Base-by-base conservation (phyloP, 75 land plant genomes). In the Pseudotsuga menziesii region DNA sequence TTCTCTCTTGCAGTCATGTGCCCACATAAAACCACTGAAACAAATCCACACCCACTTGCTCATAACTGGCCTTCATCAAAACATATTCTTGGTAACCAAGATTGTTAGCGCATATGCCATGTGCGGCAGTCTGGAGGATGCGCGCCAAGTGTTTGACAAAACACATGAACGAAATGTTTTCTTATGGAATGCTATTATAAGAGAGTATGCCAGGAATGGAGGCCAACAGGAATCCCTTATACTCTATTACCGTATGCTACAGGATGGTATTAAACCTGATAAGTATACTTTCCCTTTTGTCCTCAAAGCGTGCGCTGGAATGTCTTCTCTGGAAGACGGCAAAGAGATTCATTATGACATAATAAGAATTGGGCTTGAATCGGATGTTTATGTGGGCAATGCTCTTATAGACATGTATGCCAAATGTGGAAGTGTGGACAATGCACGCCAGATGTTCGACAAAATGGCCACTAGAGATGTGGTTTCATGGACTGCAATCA, bases 401-500 rank as follows among this genome's bases (percentile, higher is more conserved):
- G 75, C 90, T 39, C 56, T 91, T n/a, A 83, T 91, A 7, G 84
- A 88, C 66, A 86, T 91, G 74, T 72, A 52, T 72, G 55, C 56
- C n/a, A 13, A 52, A 9, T n/a, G 44, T n/a, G 74, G 29, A 4
- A 72, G 72, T 6, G 76, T 86, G 52, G 72, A 77, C 8, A 32
- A 58, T 20, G 93, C 88, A 25, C 25, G 56, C 54, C 16, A 74
- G 1, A 3, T 88, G 85, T 91, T 91, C 70, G 83, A 29, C 3
- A 41, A 64, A 61, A 83, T 88, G 83, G 83, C 88, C 0, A 82
- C 83, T n/a, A 81, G 80, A 39, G 84, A 86, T 74, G 75, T 73
- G 3, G 88, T 90, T 0, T 83, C 92, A 5, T 90, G 90, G 90
- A 88, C 80, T 66, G 83, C 76, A 23, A 27, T 90, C 32, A 90